phyloP scores from a whole-genome alignment of 345 rosid species.

The Melaleuca quinquenervia region DNA sequence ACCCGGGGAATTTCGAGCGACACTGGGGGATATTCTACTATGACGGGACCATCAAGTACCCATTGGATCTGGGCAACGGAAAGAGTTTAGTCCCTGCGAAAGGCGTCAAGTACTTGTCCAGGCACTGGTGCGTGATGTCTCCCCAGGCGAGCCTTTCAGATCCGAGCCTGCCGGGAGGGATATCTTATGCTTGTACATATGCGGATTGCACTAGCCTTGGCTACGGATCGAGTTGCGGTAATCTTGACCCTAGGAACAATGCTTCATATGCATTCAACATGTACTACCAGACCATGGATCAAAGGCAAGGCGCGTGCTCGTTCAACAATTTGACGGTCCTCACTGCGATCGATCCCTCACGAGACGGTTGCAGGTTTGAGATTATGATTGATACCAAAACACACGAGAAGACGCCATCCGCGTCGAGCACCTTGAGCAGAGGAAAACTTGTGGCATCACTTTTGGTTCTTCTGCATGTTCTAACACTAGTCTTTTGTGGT shows the following conservation, averaged over 20 bases:
- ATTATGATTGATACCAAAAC: conserved; percentile 45
- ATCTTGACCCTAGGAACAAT: conserved; percentile 27
- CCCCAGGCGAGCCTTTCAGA: conserved; percentile 25
- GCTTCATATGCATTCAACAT: conserved; percentile 71
- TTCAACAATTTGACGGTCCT: conserved; percentile 22
- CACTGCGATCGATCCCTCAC: conserved; percentile 47
- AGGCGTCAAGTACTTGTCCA: conserved; percentile 48
- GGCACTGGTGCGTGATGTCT: conserved; percentile 68
- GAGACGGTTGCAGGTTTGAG: conserved; percentile 40
- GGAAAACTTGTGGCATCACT: not conserved
- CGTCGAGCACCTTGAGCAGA: conserved; percentile 3
- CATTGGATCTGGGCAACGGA: conserved; percentile 27
- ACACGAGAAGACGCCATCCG: conserved; percentile 11
- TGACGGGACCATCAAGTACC: conserved; percentile 65
- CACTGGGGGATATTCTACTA: conserved; percentile 77
- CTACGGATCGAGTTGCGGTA: conserved; percentile 43
- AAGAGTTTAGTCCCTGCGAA: conserved; percentile 35
- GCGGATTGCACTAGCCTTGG: conserved; percentile 71
- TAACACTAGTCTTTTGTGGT: not conserved
- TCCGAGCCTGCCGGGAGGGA: conserved; percentile 16
- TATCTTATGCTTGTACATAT: conserved; percentile 42
- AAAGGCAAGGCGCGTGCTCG: conserved; percentile 33
- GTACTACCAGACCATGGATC: conserved; percentile 69
- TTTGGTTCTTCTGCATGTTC: not conserved
- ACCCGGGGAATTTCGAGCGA: conserved; percentile 67